A percentile compares a stretch with the other conserved stretches of the same genome.
These are phyloP conservation scores for Hanseniaspora sp. DNA, from an alignment of 1,139 yeast species.

Conservation along the genomic window DNA sequence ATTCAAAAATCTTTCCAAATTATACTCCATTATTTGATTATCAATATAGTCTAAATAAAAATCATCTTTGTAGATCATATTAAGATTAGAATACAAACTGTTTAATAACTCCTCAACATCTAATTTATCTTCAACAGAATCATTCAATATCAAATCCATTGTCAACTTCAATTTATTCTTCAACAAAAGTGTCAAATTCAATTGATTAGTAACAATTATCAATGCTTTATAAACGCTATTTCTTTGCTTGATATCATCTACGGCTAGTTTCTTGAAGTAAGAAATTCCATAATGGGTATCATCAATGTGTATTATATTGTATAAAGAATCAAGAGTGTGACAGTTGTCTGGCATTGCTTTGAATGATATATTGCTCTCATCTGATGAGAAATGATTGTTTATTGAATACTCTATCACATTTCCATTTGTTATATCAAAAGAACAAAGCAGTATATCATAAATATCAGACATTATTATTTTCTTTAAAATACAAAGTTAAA, in stretches of 20 bases:
- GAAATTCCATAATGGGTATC: slow-evolving; percentile 10
- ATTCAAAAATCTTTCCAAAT: background rate
- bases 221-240: slow-evolving; percentile 10
- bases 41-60: slow-evolving; percentile 9
- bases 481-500: no score
- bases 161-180: slow-evolving; percentile 9
- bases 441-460: slow-evolving; percentile 10
- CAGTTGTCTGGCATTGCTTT: slow-evolving; percentile 14
- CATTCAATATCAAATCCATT: slow-evolving; percentile 10
- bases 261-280: slow-evolving; percentile 2
- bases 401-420: slow-evolving; percentile 11
- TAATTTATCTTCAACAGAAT: background rate
- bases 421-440: slow-evolving; percentile 12
- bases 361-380: slow-evolving; percentile 2
- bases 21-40: slow-evolving; percentile 9
- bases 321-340: slow-evolving; percentile 4
- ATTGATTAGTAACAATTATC: slow-evolving; percentile 4
- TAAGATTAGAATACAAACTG: background rate
- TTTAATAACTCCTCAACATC: background rate
- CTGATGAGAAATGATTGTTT: background rate
- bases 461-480: slow-evolving; percentile 10
- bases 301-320: slow-evolving; percentile 3
- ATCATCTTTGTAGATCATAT: background rate
- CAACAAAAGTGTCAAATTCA: slow-evolving; percentile 2
- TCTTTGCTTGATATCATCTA: slow-evolving; percentile 2